phyloP scores from a whole-genome alignment of 768 basidiomycete genomes.

The Lepiota subincarnata region DNA sequence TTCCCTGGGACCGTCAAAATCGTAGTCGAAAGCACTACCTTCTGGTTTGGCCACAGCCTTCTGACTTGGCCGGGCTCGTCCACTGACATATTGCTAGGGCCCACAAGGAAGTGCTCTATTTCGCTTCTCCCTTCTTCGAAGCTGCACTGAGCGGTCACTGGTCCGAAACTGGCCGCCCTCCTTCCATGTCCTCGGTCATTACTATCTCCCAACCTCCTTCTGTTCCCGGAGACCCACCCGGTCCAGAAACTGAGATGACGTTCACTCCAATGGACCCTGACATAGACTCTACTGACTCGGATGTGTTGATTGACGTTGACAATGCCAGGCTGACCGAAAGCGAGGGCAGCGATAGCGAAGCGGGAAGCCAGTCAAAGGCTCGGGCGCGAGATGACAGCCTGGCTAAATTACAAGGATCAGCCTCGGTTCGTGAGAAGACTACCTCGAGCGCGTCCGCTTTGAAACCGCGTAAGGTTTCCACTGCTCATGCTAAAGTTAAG shows the following conservation, averaged over 20 bases:
- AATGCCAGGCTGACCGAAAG: slow-evolving; percentile 31
- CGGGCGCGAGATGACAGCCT: slow-evolving; percentile 51
- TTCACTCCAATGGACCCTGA: slow-evolving; percentile 57
- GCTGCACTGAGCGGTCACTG: slow-evolving; percentile 87
- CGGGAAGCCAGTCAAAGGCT: slow-evolving; percentile 25
- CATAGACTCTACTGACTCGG: slow-evolving; percentile 44
- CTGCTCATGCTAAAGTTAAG: slow-evolving; percentile 36
- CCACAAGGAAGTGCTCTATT: slow-evolving; percentile 88
- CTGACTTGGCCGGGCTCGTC: slow-evolving; percentile 2
- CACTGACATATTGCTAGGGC: slow-evolving; percentile 48
- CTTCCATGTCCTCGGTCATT: slow-evolving; percentile 77
- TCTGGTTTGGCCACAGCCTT: slow-evolving; percentile 59
- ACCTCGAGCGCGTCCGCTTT: slow-evolving; percentile 12
- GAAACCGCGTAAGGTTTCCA: slow-evolving; percentile 14
- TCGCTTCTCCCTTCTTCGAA: slow-evolving; percentile 94
- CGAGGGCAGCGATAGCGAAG: slow-evolving; percentile 26
- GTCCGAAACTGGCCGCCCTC: slow-evolving; percentile 83
- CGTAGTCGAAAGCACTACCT: slow-evolving; percentile 82
- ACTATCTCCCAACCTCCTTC: slow-evolving; percentile 76
- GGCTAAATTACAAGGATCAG: slow-evolving; percentile 52
- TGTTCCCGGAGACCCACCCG: slow-evolving; percentile 46
- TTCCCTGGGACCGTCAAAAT: slow-evolving; percentile 91
- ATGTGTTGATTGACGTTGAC: slow-evolving; percentile 37
- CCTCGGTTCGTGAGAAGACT: slow-evolving; percentile 10
- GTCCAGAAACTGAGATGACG: slow-evolving; percentile 46